Evolutionary conservation across 225 moss, liverwort and hornwort genomes (phyloP).

Genomic region (Lunularia cruciata): DNA sequence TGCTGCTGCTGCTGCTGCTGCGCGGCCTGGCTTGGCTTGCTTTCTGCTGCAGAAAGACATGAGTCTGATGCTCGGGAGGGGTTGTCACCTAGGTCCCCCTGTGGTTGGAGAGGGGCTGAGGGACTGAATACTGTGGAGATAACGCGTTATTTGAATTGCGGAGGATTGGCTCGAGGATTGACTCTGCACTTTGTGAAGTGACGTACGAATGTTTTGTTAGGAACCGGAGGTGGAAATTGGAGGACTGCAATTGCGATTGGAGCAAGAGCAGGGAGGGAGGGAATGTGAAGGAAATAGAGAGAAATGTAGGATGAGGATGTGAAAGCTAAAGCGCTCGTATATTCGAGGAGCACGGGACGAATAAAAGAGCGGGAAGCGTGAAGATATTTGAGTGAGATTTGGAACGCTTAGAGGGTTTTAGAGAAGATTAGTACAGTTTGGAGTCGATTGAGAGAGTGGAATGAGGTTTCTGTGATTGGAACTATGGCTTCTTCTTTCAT

Average conservation of each 20-base stretch:
- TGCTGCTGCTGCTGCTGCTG: neutral
- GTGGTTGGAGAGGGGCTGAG: too few species aligned
- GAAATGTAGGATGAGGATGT: neutral
- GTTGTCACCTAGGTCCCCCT: neutral
- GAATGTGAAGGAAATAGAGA: neutral
- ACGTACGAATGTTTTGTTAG: too few species aligned
- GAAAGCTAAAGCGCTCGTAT: neutral
- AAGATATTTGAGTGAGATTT: neutral
- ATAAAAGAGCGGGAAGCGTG: constrained; percentile 8
- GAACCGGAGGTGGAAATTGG: too few species aligned
- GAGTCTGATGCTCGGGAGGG: constrained; percentile 1
- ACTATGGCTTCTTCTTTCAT: constrained; percentile 28
- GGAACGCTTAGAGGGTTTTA: constrained; percentile 1
- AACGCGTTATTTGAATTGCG: too few species aligned
- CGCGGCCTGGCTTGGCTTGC: too few species aligned
- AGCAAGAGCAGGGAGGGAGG: neutral
- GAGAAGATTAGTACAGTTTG: neutral
- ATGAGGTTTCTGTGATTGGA: constrained; percentile 17
- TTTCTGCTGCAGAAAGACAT: neutral
- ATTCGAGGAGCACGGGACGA: neutral
- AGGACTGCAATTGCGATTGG: neutral
- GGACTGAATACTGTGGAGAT: too few species aligned
- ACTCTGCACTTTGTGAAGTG: too few species aligned
- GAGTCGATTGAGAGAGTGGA: neutral
- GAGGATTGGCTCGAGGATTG: too few species aligned